Evolutionary conservation across 495 filamentous ascomycete genomes (phyloP).

Genomic region (Tuber magnatum): DNA sequence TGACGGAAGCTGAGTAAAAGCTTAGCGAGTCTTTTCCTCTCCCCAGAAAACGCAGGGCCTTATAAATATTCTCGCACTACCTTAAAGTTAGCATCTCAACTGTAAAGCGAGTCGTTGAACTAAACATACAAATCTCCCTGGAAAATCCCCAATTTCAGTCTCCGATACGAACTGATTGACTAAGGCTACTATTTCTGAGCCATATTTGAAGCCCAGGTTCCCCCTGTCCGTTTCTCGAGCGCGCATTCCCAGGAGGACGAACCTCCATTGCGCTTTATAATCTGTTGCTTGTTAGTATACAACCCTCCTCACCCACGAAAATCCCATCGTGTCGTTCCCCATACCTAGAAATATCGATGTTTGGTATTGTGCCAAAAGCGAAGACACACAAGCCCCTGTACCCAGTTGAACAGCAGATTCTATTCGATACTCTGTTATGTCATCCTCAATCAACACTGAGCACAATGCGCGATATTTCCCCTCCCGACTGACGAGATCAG

Average conservation of each 20-base stretch:
- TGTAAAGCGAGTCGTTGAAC: neutral
- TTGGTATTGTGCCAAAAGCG: conserved; percentile 14
- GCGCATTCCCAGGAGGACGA: no score
- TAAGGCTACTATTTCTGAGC: neutral
- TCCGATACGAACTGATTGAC: neutral
- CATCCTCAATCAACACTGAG: neutral
- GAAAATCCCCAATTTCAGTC: conserved; percentile 8
- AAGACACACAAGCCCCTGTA: neutral
- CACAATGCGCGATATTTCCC: neutral
- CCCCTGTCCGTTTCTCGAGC: neutral
- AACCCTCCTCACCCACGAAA: neutral
- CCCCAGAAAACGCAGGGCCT: neutral
- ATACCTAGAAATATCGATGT: conserved; percentile 11
- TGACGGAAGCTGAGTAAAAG: conserved; percentile 14
- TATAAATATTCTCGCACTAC: conserved; percentile 15
- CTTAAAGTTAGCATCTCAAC: neutral
- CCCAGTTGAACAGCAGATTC: neutral
- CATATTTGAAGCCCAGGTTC: neutral
- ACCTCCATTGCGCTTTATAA: neutral
- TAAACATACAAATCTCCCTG: conserved; percentile 11
- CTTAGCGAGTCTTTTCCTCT: neutral
- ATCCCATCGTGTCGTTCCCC: neutral
- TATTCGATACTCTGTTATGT: neutral
- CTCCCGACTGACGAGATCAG: neutral
- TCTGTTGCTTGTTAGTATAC: conserved; percentile 7